These are phyloP conservation scores for Ophiostoma sp. DNA, from an alignment of 2,329 filamentous ascomycete genomes.

Conservation along the genomic window DNA sequence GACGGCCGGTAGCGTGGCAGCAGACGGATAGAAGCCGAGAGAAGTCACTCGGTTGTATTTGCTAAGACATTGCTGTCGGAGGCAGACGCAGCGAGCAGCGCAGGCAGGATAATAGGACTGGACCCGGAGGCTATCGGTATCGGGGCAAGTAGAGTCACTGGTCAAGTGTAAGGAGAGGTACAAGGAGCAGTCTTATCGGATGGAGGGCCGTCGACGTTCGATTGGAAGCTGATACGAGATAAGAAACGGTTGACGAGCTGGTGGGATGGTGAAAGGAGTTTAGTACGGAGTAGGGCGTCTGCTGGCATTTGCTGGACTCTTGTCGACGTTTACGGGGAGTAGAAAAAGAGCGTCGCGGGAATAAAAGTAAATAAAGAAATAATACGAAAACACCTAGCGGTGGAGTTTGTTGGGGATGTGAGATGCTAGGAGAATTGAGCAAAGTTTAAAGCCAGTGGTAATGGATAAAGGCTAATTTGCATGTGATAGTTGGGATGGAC, in stretches of 20 bases:
- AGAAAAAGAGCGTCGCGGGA: neutral
- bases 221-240: slow-evolving; percentile 8
- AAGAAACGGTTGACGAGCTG: slow-evolving; percentile 11
- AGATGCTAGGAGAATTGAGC: slow-evolving; percentile 1
- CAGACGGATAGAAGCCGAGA: neutral
- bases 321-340: neutral
- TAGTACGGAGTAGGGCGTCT: neutral
- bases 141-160: neutral
- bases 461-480: slow-evolving; percentile 9
- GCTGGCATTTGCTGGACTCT: no score
- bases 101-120: neutral
- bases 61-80: neutral
- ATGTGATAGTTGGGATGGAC: neutral
- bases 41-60: slow-evolving; percentile 4
- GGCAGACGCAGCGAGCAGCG: neutral
- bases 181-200: neutral
- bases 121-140: slow-evolving; percentile 6
- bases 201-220: slow-evolving; percentile 2
- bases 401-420: slow-evolving; percentile 11
- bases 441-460: slow-evolving; percentile 1
- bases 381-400: neutral
- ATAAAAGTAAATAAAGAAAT: neutral
- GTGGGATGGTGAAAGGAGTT: neutral
- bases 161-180: neutral
- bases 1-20: neutral